phyloP scores from a whole-genome alignment of 192 early-diverging fungal genomes.

The Kickxella alabastrina region DNA sequence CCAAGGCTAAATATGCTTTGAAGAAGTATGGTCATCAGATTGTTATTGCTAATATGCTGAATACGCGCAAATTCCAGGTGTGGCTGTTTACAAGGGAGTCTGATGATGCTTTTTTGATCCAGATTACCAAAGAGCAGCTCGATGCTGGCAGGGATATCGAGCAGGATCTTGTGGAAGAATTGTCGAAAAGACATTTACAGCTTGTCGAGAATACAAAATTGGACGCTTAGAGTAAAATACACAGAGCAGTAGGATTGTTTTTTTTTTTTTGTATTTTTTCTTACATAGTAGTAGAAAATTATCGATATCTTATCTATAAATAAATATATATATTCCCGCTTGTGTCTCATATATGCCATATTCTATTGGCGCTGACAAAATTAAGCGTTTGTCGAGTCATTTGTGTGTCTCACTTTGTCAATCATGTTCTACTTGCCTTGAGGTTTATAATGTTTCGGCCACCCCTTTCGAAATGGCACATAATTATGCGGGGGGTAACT shows the following conservation, averaged over 20 bases:
- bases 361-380: too few species aligned
- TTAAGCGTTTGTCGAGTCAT: too few species aligned
- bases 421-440: too few species aligned
- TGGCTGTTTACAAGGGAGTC: slow-evolving; percentile 49
- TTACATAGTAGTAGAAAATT: too few species aligned
- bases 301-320: not conserved
- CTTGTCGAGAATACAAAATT: slow-evolving; percentile 4
- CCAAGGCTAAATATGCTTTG: slow-evolving; percentile 77
- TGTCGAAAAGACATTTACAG: slow-evolving; percentile 25
- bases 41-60: slow-evolving; percentile 92
- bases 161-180: slow-evolving; percentile 33
- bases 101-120: slow-evolving; percentile 24
- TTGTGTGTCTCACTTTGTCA: too few species aligned
- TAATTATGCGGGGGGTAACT: too few species aligned
- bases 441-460: too few species aligned
- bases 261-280: not conserved
- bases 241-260: not conserved
- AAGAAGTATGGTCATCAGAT: slow-evolving; percentile 91
- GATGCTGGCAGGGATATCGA: slow-evolving; percentile 33
- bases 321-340: not conserved
- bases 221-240: not conserved
- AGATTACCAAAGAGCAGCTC: slow-evolving; percentile 24
- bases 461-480: too few species aligned
- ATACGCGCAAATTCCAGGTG: slow-evolving; percentile 83
- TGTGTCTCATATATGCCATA: too few species aligned